These are phyloP conservation scores for Metarhizium brunneum DNA, from an alignment of 2,329 filamentous ascomycete species.

Conservation along the genomic window DNA sequence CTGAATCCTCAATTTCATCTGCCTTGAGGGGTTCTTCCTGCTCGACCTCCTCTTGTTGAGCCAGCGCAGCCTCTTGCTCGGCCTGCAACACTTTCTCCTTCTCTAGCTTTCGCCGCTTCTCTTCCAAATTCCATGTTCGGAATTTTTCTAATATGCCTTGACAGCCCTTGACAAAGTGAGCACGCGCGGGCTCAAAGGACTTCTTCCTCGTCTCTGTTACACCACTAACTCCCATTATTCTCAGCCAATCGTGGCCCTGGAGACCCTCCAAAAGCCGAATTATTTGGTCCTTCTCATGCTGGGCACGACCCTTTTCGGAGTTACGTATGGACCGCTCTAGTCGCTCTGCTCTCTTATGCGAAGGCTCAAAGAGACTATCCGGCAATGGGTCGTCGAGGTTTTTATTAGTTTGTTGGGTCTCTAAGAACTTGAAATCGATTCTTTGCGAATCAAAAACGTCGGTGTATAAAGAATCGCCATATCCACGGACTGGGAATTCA, in stretches of 20 bases:
- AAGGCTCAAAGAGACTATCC: conserved; percentile 42
- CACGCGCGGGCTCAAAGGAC: conserved; percentile 75
- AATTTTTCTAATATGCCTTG: conserved; percentile 80
- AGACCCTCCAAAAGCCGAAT: conserved; percentile 67
- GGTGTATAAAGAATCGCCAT: conserved; percentile 46
- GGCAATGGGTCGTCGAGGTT: conserved; percentile 44
- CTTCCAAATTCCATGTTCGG: conserved; percentile 76
- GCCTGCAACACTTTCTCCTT: conserved; percentile 47
- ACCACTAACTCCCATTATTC: conserved; percentile 79
- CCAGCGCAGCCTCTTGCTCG: conserved; percentile 13
- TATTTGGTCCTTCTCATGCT: conserved; percentile 58
- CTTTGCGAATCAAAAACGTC: conserved; percentile 47
- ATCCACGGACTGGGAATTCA: conserved; percentile 35
- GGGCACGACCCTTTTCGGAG: conserved; percentile 53
- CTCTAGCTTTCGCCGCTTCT: conserved; percentile 71
- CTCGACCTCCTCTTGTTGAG: conserved; percentile 27
- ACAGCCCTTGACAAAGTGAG: conserved; percentile 78
- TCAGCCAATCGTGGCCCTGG: conserved; percentile 86
- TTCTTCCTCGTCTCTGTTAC: conserved; percentile 80
- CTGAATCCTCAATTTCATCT: conserved; percentile 15
- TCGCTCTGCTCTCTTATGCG: conserved; percentile 50
- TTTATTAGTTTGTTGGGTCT: conserved; percentile 34
- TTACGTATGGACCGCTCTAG: conserved; percentile 55
- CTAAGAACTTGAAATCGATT: conserved; percentile 46
- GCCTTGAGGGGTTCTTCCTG: conserved; percentile 14